Conservation (phyloP, 805 yeast species). For the Sugiyamaella chiloensis region DNA sequence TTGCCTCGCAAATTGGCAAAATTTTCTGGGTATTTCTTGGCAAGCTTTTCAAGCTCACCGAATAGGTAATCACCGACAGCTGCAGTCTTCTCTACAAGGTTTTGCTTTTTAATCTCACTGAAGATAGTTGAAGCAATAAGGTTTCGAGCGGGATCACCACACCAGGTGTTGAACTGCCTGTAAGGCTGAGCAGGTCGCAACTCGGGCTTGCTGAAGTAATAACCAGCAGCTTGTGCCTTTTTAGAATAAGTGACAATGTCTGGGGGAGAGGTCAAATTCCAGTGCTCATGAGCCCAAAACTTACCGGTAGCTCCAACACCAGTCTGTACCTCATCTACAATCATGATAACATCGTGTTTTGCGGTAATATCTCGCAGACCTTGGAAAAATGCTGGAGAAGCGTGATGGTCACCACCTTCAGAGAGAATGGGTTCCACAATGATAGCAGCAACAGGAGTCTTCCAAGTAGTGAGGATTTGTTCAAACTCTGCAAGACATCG, state of each 20-base stretch:
- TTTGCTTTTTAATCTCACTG: constrained; percentile 58
- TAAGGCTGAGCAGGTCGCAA: constrained; percentile 72
- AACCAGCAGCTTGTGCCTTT: constrained; percentile 88
- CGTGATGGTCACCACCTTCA: constrained; percentile 92
- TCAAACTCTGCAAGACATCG: constrained; percentile 79
- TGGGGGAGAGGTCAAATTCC: constrained; percentile 69
- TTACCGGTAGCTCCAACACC: constrained; percentile 86
- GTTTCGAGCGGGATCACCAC: constrained; percentile 85
- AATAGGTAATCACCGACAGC: constrained; percentile 68
- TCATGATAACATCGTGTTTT: constrained; percentile 66
- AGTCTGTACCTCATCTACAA: constrained; percentile 85
- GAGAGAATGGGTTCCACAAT: constrained; percentile 90
- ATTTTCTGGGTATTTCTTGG: constrained; percentile 51
- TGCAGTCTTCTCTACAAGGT: constrained; percentile 53
- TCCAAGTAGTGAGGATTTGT: constrained; percentile 61
- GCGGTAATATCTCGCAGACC: constrained; percentile 73
- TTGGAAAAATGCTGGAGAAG: constrained; percentile 72
- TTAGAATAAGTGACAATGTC: constrained; percentile 85
- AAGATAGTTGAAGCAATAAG: constrained; percentile 72
- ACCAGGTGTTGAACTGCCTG: constrained; percentile 92
- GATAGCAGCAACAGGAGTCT: constrained; percentile 75
- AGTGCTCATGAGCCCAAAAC: constrained; percentile 88
- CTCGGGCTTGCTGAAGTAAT: constrained; percentile 72
- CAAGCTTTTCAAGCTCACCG: constrained; percentile 53
- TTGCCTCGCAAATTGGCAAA: constrained; percentile 66